Evolutionary conservation across 2,329 filamentous ascomycete species (phyloP), one percentile per base, ranked within the genome.

Genomic region (Diaporthe destruens): DNA sequence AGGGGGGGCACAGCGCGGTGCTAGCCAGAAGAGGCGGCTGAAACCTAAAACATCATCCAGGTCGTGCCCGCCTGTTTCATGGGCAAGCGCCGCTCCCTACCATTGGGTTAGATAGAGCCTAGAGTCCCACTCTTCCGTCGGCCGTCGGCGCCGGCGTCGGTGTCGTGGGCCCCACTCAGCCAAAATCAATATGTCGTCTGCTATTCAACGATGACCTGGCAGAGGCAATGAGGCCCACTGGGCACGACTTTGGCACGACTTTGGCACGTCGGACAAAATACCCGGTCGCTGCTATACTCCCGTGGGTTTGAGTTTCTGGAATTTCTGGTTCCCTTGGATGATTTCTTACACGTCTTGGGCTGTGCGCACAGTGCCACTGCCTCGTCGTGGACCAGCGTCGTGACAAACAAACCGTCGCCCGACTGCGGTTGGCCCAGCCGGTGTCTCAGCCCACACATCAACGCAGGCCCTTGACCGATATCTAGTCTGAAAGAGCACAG

Each of bases 21-120:
- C 59, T 49, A 51, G 25, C 59, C 59, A 65, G 51, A 65, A 65
- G 44, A 65, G 61, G 44, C 61, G 61, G 61, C 44, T 44, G 51
- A 29, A 44, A 51, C 44, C 14, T 36, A 29, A 44, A 51, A 25
- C 25, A 72, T 72, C 61, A 68, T 72, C 68, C 59, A 72, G 70
- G 61, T 56, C 59, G 51, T 32, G 56, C 32, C 70, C 65, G 53
- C 70, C 66, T 53, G 53, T 65, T 51, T 44, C 29, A 29, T 65
- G 29, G 61, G 44, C 44, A 51, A 65, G 61, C 61, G 51, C 44
- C 44, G 8, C 12, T 29, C 23, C 23, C 29, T 51, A 6, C 44
- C 8, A 65, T 65, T 65, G 61, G 61, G 25, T 49, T 36, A 23
- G 18, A 42, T 36, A 23, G 18, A 42, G 39, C 39, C 39, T 25